Evolutionary conservation across 306 rosid genomes (phyloP).

Genomic region (Carpinus viminea): DNA sequence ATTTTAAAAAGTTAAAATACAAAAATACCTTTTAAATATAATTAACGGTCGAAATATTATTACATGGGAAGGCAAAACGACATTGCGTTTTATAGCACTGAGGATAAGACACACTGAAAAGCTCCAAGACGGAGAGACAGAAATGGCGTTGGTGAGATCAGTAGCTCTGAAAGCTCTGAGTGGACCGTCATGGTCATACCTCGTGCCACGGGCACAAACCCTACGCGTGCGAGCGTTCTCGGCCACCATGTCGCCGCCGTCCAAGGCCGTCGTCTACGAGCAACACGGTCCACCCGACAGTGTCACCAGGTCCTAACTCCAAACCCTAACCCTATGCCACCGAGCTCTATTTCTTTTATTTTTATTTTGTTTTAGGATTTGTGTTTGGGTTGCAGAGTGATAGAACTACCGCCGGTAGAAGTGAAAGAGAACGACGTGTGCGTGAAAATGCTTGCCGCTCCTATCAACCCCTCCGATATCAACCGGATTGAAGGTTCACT

Average conservation of each 20-base stretch:
- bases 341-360: neutral
- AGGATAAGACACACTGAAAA: neutral
- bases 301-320: conserved; percentile 47
- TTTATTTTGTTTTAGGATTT: neutral
- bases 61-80: too few relatives aligned
- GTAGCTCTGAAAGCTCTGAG: conserved; percentile 27
- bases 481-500: conserved; percentile 74
- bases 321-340: neutral
- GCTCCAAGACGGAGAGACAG: conserved; percentile 3
- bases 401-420: conserved; percentile 54
- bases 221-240: conserved; percentile 48
- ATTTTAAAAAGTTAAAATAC: too few relatives aligned
- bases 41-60: too few relatives aligned
- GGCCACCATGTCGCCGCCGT: conserved; percentile 69
- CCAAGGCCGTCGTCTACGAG: conserved; percentile 85
- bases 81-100: neutral
- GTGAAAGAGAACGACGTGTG: conserved; percentile 83
- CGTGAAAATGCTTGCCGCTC: conserved; percentile 87
- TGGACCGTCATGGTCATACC: neutral
- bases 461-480: conserved; percentile 87
- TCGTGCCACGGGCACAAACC: conserved; percentile 23
- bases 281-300: conserved; percentile 70
- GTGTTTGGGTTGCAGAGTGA: conserved; percentile 40
- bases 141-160: conserved; percentile 48
- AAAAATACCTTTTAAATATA: too few relatives aligned